phyloP scores from a whole-genome alignment of 257 asterid genomes.

The Solanum rostratum region DNA sequence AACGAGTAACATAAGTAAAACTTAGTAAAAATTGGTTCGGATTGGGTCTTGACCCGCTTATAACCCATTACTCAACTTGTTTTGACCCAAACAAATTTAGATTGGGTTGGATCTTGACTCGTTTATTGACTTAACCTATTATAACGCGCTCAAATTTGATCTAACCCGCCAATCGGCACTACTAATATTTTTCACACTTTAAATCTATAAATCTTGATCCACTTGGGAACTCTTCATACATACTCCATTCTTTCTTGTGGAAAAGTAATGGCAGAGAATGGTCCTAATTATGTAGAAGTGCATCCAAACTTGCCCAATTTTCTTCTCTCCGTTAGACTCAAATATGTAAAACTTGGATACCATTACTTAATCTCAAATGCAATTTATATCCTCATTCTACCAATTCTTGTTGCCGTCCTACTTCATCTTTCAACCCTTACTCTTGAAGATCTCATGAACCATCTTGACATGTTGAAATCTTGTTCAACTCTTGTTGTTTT shows the following conservation, averaged over 20 bases:
- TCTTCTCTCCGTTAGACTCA: conserved; percentile 19
- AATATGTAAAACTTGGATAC: conserved; percentile 28
- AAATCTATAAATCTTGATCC: not conserved
- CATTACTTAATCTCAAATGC: conserved; percentile 26
- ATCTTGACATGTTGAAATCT: conserved; percentile 13
- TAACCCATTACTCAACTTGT: no score
- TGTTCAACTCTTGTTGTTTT: conserved; percentile 17
- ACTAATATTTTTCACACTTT: not conserved
- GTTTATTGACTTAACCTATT: no score
- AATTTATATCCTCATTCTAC: conserved; percentile 15
- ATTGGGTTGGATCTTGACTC: no score
- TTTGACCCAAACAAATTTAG: no score
- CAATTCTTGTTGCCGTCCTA: conserved; percentile 10
- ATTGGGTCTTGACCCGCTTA: no score
- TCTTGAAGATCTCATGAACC: conserved; percentile 11
- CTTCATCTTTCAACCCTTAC: conserved; percentile 18
- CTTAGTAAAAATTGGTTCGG: no score
- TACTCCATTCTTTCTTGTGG: not conserved
- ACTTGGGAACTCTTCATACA: not conserved
- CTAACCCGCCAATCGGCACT: no score
- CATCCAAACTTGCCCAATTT: not conserved
- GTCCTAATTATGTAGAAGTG: not conserved
- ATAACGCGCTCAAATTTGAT: no score
- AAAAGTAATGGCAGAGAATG: not conserved
- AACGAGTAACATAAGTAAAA: no score